Percentiles rank a stretch among this genome's conserved stretches.
phyloP scores from a whole-genome alignment of 2,329 filamentous ascomycete species.

The Trichoderma arundinaceum region DNA sequence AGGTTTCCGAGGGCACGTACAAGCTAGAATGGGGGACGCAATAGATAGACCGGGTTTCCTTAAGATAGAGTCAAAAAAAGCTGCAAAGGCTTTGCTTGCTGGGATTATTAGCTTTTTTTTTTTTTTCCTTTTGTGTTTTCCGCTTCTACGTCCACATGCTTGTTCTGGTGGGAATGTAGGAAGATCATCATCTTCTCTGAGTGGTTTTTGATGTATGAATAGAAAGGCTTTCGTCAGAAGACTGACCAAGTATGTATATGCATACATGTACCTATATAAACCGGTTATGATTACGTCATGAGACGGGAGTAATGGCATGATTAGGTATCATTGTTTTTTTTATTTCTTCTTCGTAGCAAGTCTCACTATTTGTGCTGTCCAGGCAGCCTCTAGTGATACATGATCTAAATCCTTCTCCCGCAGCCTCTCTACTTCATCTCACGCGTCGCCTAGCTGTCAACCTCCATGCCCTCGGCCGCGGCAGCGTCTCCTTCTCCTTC shows the following conservation, averaged over 20 bases:
- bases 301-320: slow-evolving; percentile 27
- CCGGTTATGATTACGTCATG: slow-evolving; percentile 27
- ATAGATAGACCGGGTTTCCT: slow-evolving; percentile 45
- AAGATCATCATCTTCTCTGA: neutral
- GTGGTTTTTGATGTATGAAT: neutral
- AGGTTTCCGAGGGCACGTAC: slow-evolving; percentile 74
- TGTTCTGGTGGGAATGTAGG: neutral
- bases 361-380: slow-evolving; percentile 35
- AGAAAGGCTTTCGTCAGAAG: slow-evolving; percentile 6
- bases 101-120: neutral
- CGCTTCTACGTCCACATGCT: no score
- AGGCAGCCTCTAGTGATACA: slow-evolving; percentile 46
- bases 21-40: slow-evolving; percentile 81
- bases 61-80: neutral
- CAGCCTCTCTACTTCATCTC: slow-evolving; percentile 32
- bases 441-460: slow-evolving; percentile 43
- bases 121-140: neutral
- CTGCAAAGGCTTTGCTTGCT: neutral
- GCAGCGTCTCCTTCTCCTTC: slow-evolving; percentile 47
- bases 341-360: slow-evolving; percentile 27
- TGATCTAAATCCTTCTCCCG: slow-evolving; percentile 41
- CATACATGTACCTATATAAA: slow-evolving; percentile 22
- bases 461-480: slow-evolving; percentile 43
- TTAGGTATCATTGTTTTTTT: slow-evolving; percentile 29
- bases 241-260: no score